A percentile compares a stretch with the other conserved stretches of the same genome.
Conservation (phyloP, 2,329 filamentous ascomycete species). For the Botrytis medusae region DNA sequence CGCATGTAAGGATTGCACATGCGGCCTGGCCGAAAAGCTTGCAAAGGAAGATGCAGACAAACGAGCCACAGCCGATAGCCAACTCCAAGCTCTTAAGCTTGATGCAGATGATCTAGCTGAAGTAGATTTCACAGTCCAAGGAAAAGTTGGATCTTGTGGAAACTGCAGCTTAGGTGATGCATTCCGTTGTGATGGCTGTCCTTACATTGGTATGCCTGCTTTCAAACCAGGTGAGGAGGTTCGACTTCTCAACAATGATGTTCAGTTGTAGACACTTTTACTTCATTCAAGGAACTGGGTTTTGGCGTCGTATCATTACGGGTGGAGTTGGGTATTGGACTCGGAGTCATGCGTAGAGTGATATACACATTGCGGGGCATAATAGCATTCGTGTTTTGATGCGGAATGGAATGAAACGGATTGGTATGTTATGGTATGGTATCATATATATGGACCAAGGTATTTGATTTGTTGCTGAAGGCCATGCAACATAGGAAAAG, state of each 20-base stretch:
- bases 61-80: slow-evolving; percentile 61
- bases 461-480: slow-evolving; percentile 1
- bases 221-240: slow-evolving; percentile 98
- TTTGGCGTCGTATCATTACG: neutral
- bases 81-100: slow-evolving; percentile 68
- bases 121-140: slow-evolving; percentile 95
- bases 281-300: neutral
- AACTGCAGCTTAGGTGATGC: slow-evolving; percentile 94
- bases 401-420: neutral
- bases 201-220: slow-evolving; percentile 87
- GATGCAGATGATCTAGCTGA: slow-evolving; percentile 78
- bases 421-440: neutral
- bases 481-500: neutral
- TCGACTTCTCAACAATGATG: slow-evolving; percentile 77
- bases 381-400: neutral
- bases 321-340: slow-evolving; percentile 9
- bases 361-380: slow-evolving; percentile 6
- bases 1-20: slow-evolving; percentile 97
- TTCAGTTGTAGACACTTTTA: slow-evolving; percentile 63
- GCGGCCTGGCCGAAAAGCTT: slow-evolving; percentile 81
- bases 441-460: slow-evolving; percentile 2
- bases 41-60: slow-evolving; percentile 79
- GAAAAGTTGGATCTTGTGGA: slow-evolving; percentile 91
- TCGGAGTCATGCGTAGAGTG: slow-evolving; percentile 13
- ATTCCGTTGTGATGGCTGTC: slow-evolving; percentile 71